Evolutionary conservation across 2,329 filamentous ascomycete genomes (phyloP).

Genomic region (Phialocephala sp.): DNA sequence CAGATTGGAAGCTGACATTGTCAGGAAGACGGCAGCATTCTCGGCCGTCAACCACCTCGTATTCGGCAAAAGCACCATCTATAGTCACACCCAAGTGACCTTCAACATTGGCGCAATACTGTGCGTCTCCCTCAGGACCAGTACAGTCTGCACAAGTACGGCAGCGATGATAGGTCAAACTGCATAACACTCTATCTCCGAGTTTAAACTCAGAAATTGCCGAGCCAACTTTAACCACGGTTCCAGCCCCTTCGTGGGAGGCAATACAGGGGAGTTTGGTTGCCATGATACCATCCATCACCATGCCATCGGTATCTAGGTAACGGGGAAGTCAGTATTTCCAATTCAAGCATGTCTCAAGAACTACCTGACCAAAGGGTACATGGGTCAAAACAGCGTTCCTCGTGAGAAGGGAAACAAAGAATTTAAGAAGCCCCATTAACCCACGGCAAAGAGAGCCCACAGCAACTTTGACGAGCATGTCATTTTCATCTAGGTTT

Average conservation of each 20-base stretch:
- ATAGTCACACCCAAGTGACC: conserved; percentile 55
- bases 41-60: conserved; percentile 55
- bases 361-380: too few relatives aligned
- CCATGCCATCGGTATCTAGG: conserved; percentile 62
- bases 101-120: conserved; percentile 56
- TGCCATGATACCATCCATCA: conserved; percentile 54
- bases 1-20: conserved; percentile 53
- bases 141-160: conserved; percentile 58
- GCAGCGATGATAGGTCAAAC: conserved; percentile 58
- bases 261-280: conserved; percentile 56
- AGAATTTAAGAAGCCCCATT: too few relatives aligned
- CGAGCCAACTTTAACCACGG: conserved; percentile 43
- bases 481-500: conserved; percentile 52
- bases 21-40: conserved; percentile 54
- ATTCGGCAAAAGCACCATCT: conserved; percentile 64
- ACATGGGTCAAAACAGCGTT: too few relatives aligned
- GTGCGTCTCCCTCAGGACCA: conserved; percentile 52
- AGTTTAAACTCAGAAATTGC: conserved; percentile 40
- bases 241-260: conserved; percentile 46
- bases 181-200: conserved; percentile 57
- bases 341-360: too few relatives aligned
- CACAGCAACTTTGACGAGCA: conserved; percentile 59
- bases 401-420: too few relatives aligned
- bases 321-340: too few relatives aligned
- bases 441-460: conserved; percentile 59